Conservation (phyloP, 106 monocot species). For the Xerophyta viscosa region DNA sequence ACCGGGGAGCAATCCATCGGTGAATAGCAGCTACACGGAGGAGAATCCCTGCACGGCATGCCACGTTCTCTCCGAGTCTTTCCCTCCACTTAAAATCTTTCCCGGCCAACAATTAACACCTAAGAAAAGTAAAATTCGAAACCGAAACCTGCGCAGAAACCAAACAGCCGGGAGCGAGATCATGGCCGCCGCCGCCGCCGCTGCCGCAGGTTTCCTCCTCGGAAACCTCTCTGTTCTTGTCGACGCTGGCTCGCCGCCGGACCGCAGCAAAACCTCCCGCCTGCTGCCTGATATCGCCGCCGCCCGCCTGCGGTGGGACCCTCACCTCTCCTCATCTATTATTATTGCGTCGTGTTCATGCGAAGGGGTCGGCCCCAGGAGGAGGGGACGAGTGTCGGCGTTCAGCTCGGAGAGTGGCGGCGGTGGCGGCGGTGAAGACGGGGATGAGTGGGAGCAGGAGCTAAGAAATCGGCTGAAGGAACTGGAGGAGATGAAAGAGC, state of each 20-base stretch:
- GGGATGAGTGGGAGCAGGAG: slow-evolving; percentile 44
- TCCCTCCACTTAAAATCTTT: no score
- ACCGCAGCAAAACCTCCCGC: background rate
- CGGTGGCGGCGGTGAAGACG: slow-evolving; percentile 11
- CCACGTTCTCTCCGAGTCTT: no score
- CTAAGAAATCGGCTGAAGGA: slow-evolving; percentile 43
- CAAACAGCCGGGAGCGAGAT: no score
- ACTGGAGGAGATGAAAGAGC: slow-evolving; percentile 81
- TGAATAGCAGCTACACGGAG: no score
- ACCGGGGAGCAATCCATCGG: no score
- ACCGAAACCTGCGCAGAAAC: no score
- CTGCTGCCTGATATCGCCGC: no score
- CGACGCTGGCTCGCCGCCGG: slow-evolving; percentile 1
- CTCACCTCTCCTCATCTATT: background rate
- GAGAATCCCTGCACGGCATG: no score
- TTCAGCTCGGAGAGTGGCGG: background rate
- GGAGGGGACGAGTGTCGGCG: background rate
- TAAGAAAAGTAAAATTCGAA: no score
- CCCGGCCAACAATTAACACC: no score
- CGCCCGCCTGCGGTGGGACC: background rate
- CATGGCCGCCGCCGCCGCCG: background rate
- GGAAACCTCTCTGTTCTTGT: background rate
- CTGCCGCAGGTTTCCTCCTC: background rate
- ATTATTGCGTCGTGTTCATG: no score
- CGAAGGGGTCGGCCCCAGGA: background rate